Base-by-base conservation (phyloP, 1,284 basidiomycete species). In the Tausonia pullulans region DNA sequence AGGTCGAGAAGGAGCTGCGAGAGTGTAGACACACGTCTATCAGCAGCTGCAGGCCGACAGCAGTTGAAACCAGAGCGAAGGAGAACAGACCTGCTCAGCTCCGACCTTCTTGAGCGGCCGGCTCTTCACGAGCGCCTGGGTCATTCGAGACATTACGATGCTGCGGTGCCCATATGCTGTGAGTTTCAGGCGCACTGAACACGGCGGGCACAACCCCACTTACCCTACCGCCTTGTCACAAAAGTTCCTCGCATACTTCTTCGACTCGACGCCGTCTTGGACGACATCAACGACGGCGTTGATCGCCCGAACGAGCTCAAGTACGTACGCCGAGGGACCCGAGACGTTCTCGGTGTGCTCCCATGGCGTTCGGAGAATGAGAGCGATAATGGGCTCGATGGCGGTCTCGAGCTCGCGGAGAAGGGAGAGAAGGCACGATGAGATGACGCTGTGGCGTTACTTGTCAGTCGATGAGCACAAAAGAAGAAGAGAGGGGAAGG, bases 221-320 rank as follows among this genome's bases (percentile, higher is more conserved):
- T 67, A 93, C 92, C 87, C 88, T 61, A 87, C 86, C 6, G 87
- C 86, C 74, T 95, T 96, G 74, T 97, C 94, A 61, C 92, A 84
- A 73, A 93, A 86, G 75, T 93, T 97, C 64, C 90, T 81, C 46
- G 90, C 74, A 75, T 93, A 97, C 74, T 90, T 94, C 80, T 95
- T 95, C 72, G 90, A 88, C 74, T 97, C 91, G 5, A 96, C 80
- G 10, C 87, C 78, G 0, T 86, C 83, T 67, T 84, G 85, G 63
- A 90, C 80, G 10, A 79, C 75, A 48, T 85, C 86, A 4, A 83
- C 77, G 8, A 88, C 81, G 69, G 83, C 81, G 66, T 86, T 84
- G 11, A 84, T 78, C 0, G 82, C 80, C 61, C 79, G 81, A 7
- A 86, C 82, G 9, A 97, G 78, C 60, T 93, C 90, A 8, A 80